Base-by-base conservation (phyloP, 192 early-diverging fungal genomes). In the Cetraspora pellucida region DNA sequence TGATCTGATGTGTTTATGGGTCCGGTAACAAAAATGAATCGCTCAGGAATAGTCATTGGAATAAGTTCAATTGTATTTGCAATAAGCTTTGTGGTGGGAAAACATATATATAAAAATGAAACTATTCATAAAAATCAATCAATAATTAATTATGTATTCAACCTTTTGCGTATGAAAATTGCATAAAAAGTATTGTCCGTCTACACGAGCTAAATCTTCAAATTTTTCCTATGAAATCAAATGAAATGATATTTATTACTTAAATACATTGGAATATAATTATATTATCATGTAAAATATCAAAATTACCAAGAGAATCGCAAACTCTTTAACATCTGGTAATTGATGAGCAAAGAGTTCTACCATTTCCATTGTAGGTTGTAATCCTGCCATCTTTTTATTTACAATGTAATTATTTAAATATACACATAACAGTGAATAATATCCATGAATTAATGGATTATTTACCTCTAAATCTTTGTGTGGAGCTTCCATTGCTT, bases 261-360 rank as follows among this genome's bases (percentile, higher is more conserved):
- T 19, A n/a, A n/a, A n/a, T n/a, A n/a, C n/a, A n/a, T n/a, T n/a
- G n/a, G n/a, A n/a, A n/a, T n/a, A n/a, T n/a, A n/a, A n/a, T n/a
- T n/a, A n/a, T n/a, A n/a, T n/a, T n/a, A n/a, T n/a, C n/a, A n/a
- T n/a, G n/a, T n/a, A 21, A 70, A 49, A 28, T 58, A 31, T 50
- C 23, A 54, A 2, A 74, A 47, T 27, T 81, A 85, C 92, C 81
- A 94, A 82, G 14, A 96, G 82, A 44, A 81, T 77, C 11, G 87
- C 75, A 63, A 95, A 92, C 9, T 78, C 77, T 49, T 89, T 84
- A 6, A 44, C 27, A 11, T 85, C 72, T 14, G 93, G 91, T 55
- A 94, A 85, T 76, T 91, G 88, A 55, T 86, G 77, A 47, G 90
- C 86, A 81, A 97, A 97, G 28, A 83, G 72, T 79, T 96, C 93